phyloP scores from a whole-genome alignment of 345 rosid genomes.

The Murraya paniculata region DNA sequence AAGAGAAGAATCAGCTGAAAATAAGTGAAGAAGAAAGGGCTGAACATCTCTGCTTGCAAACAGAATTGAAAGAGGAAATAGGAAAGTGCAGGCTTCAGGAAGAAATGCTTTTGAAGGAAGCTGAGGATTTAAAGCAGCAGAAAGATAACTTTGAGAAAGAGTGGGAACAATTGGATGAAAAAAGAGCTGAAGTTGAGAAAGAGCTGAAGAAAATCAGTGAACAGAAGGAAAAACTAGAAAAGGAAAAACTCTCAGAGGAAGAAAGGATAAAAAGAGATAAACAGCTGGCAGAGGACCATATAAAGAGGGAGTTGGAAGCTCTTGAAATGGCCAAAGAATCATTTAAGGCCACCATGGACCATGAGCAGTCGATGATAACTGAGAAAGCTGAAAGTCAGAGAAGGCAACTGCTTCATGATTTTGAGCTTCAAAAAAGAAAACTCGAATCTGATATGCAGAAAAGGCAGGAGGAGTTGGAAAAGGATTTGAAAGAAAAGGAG shows the following conservation, averaged over 20 bases:
- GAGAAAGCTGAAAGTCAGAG: slow-evolving; percentile 74
- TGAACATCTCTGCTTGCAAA: slow-evolving; percentile 64
- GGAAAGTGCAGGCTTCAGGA: slow-evolving; percentile 72
- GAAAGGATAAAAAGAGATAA: slow-evolving; percentile 65
- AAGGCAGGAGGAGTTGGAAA: slow-evolving; percentile 63
- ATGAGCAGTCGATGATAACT: slow-evolving; percentile 51
- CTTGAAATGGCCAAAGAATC: slow-evolving; percentile 69
- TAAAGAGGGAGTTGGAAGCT: slow-evolving; percentile 64
- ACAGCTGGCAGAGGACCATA: slow-evolving; percentile 43
- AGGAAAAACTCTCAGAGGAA: slow-evolving; percentile 56
- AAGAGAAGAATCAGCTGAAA: slow-evolving; percentile 57
- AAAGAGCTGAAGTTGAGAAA: slow-evolving; percentile 54
- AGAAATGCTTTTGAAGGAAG: slow-evolving; percentile 76
- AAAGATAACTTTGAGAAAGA: slow-evolving; percentile 89
- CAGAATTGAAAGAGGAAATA: slow-evolving; percentile 73
- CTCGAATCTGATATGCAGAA: slow-evolving; percentile 68
- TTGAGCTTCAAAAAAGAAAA: slow-evolving; percentile 65
- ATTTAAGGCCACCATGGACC: slow-evolving; percentile 65
- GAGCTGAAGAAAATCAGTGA: slow-evolving; percentile 48
- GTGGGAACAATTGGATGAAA: slow-evolving; percentile 91
- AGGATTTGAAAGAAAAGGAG: slow-evolving; percentile 49
- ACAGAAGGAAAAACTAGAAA: slow-evolving; percentile 63
- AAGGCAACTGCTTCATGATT: slow-evolving; percentile 64
- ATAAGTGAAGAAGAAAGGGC: slow-evolving; percentile 82
- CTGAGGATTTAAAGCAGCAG: slow-evolving; percentile 79